Base-by-base conservation (phyloP, 345 rosid genomes). In the Eucalyptus sp. region DNA sequence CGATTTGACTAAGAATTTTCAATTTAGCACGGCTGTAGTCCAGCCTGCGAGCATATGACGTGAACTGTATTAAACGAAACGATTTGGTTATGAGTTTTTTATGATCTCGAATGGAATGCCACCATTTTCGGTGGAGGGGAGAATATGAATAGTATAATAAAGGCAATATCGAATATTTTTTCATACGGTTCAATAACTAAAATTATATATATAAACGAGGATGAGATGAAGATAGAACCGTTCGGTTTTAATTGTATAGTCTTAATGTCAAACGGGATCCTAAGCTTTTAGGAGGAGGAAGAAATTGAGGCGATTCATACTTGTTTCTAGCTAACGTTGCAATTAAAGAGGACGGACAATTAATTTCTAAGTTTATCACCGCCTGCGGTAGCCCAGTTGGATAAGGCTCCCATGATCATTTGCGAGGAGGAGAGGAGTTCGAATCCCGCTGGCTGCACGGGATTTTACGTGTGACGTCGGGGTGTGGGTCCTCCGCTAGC, bases 101-200 rank as follows among this genome's bases (percentile, higher is more conserved):
- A 9, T 22, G 7, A 71, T 71, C 46, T 71, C 6, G 2, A 71
- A 18, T 37, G 44, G 81, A 71, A 17, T 10, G 81, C 14, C 0
- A 2, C 25, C 27, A 11, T 33, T 37, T 37, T 3, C 1, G 0
- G 0, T 12, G 3, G 1, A 71, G 13, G 46, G 27, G 6, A 71
- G 81, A 37, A 71, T 46, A 71, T 71, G 27, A 71, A 37, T 4
- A 10, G 0, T 10, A 17, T 5, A 71, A 2, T 29, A 13, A 15
- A 31, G 0, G 2, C 1, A 24, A 56, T 0, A 56, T 56, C 22
- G 27, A 22, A 56, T 56, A 56, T 33, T 33, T 56, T 56, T 56
- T 9, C 3, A 22, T 56, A 56, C 5, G 1, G 5, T 56, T 56
- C 5, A 56, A 22, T 22, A 1, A 4, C 62, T 24, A 56, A 56